Conservation (phyloP, 2,329 filamentous ascomycete genomes). For the Beauveria medogensis region DNA sequence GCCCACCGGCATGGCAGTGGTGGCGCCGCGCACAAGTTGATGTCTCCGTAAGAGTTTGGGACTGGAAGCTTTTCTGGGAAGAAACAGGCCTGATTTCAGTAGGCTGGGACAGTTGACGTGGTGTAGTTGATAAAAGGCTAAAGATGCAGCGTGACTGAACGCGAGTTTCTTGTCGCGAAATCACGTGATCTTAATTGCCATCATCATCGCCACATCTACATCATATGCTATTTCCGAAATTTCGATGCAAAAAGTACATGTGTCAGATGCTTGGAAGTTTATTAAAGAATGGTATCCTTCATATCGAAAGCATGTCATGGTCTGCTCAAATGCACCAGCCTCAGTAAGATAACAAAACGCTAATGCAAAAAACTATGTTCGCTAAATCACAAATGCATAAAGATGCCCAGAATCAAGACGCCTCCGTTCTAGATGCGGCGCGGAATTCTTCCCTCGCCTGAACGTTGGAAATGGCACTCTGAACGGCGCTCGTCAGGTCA, state of each 20-base stretch:
- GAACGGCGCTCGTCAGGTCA: conserved; percentile 80
- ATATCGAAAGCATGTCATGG: background rate
- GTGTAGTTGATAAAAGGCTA: background rate
- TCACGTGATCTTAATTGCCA: conserved; percentile 6
- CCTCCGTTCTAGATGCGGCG: conserved; percentile 3
- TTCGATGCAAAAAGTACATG: background rate
- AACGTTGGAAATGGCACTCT: conserved; percentile 77
- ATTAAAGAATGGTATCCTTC: too few relatives aligned
- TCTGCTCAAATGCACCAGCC: background rate
- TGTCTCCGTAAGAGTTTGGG: background rate
- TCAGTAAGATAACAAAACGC: background rate
- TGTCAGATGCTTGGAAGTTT: too few relatives aligned
- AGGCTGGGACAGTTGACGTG: too few relatives aligned
- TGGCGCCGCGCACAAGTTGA: background rate
- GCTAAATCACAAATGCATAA: background rate
- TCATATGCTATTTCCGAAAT: background rate
- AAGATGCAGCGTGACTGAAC: background rate
- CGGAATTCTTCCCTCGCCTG: conserved; percentile 41
- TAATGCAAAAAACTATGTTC: background rate
- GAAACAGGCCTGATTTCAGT: background rate
- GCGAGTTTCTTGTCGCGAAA: conserved; percentile 1
- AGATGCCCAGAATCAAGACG: background rate
- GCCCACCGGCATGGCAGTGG: conserved; percentile 60
- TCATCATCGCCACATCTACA: background rate
- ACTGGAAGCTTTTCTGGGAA: background rate